Evolutionary conservation across 2,329 filamentous ascomycete species (phyloP).

Genomic region (Pseudocercospora fijiensis): DNA sequence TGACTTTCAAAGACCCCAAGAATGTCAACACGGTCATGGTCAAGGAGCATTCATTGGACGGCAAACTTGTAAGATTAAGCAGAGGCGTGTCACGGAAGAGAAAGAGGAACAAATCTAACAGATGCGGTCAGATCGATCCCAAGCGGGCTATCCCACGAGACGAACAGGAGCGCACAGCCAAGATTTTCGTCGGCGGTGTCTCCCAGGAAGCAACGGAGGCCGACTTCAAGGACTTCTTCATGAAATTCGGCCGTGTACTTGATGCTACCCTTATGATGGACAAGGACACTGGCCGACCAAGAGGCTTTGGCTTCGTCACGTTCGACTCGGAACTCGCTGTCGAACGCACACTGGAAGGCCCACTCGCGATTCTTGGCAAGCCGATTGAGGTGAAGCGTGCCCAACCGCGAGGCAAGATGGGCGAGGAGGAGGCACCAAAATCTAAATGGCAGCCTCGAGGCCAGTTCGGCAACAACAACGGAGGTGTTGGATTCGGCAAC

Average conservation of each 20-base stretch:
- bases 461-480: conserved; percentile 34
- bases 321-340: conserved; percentile 96
- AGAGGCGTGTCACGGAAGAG: conserved; percentile 22
- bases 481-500: conserved; percentile 42
- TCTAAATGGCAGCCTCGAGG: conserved; percentile 43
- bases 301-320: conserved; percentile 96
- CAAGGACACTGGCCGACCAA: conserved; percentile 94
- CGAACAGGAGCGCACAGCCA: conserved; percentile 96
- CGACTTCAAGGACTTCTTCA: conserved; percentile 95
- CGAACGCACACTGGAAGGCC: conserved; percentile 79
- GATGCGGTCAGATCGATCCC: conserved; percentile 74
- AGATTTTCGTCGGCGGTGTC: conserved; percentile 97
- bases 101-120: conserved; percentile 29
- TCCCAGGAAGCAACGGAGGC: conserved; percentile 95
- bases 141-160: conserved; percentile 96
- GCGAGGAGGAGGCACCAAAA: conserved; percentile 72
- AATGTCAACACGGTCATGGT: conserved; percentile 99
- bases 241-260: conserved; percentile 91
- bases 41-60: conserved; percentile 96
- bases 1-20: conserved; percentile 96
- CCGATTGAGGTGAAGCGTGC: conserved; percentile 98
- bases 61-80: conserved; percentile 79
- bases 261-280: conserved; percentile 99
- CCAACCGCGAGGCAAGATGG: conserved; percentile 89
- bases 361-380: conserved; percentile 91